phyloP scores from a whole-genome alignment of 2,329 filamentous ascomycete genomes.

The Cytospora chrysosperma region DNA sequence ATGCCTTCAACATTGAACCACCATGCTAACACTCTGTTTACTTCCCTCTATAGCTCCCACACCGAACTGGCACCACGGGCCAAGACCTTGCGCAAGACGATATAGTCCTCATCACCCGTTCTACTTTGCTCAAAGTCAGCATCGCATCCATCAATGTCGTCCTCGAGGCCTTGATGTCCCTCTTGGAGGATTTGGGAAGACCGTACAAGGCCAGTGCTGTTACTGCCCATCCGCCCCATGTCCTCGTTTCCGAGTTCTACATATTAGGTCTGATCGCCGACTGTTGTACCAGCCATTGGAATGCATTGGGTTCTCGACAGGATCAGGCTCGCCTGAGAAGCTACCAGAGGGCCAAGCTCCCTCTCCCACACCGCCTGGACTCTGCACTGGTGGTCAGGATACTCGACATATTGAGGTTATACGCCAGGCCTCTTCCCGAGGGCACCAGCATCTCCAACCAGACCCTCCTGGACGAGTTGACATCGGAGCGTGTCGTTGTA shows the following conservation, averaged over 20 bases:
- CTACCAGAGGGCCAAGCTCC: constrained; percentile 28
- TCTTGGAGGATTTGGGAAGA: constrained; percentile 58
- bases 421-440: constrained; percentile 60
- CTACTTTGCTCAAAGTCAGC: constrained; percentile 61
- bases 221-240: constrained; percentile 54
- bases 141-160: constrained; percentile 52
- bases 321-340: constrained; percentile 9
- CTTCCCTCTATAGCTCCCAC: constrained; percentile 51
- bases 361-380: constrained; percentile 43
- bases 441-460: constrained; percentile 55
- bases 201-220: constrained; percentile 48
- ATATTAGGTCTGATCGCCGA: constrained; percentile 63
- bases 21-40: constrained; percentile 26
- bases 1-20: neutral
- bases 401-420: constrained; percentile 54
- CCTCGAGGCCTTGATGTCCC: constrained; percentile 54
- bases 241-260: constrained; percentile 64
- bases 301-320: constrained; percentile 29
- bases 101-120: constrained; percentile 58
- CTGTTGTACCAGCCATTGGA: constrained; percentile 63
- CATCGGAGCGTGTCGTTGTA: constrained; percentile 38
- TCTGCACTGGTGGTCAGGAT: constrained; percentile 53
- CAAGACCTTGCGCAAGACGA: constrained; percentile 61
- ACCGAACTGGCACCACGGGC: constrained; percentile 58
- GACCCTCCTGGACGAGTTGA: constrained; percentile 55